A percentile compares a stretch with the other conserved stretches of the same genome.
Evolutionary conservation across 192 early-diverging fungal genomes (phyloP).

Genomic region (Podila epicladia): DNA sequence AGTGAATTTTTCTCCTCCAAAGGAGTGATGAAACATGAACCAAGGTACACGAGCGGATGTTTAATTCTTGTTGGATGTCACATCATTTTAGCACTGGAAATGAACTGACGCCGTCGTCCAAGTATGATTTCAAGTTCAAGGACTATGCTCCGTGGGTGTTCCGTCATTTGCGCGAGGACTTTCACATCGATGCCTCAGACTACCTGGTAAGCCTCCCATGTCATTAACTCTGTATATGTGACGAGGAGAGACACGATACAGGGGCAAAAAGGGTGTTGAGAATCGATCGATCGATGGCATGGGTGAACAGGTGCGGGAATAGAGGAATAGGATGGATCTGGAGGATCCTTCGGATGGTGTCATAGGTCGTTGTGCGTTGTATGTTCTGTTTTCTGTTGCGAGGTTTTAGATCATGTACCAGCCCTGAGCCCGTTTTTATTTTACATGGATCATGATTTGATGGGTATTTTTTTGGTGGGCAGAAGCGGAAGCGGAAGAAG

Average conservation of each 20-base stretch:
- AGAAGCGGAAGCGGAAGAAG: too few species aligned
- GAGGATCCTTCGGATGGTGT: too few species aligned
- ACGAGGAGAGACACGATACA: too few species aligned
- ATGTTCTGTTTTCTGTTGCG: conserved; percentile 8
- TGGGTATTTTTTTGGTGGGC: not conserved
- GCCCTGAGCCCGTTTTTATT: not conserved
- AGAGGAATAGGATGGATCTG: too few species aligned
- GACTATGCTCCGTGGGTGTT: conserved; percentile 99
- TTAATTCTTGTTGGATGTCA: not conserved
- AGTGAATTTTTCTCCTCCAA: conserved; percentile 7
- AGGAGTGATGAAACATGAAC: not conserved
- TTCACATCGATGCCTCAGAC: conserved; percentile 90
- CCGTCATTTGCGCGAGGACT: conserved; percentile 85
- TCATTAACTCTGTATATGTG: too few species aligned
- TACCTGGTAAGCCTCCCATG: conserved; percentile 74
- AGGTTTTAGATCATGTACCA: not conserved
- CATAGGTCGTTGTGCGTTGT: too few species aligned
- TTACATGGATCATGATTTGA: not conserved
- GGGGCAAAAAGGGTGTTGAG: too few species aligned
- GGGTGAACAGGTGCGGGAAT: too few species aligned
- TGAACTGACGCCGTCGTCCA: conserved; percentile 93
- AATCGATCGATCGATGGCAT: too few species aligned
- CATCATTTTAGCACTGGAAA: conserved; percentile 78
- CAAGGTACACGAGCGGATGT: not conserved
- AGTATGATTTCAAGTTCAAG: conserved; percentile 99